Percentiles rank a stretch among this genome's conserved stretches.
Conservation (phyloP, 805 yeast genomes). For the Nakazawaea molendinolei region DNA sequence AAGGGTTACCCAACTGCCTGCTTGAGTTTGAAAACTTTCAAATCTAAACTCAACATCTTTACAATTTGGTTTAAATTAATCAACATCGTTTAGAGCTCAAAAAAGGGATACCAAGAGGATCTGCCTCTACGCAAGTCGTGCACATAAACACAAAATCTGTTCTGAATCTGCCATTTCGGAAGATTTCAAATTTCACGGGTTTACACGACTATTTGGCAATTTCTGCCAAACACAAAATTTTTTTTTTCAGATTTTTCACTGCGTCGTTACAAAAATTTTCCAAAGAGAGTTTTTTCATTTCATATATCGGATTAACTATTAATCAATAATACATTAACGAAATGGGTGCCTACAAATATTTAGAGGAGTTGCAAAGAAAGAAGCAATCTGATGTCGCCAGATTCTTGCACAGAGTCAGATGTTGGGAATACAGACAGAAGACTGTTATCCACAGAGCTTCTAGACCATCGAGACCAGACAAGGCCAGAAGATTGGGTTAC, state of each 20-base stretch:
- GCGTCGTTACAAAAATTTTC: neutral
- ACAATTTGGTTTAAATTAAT: no score
- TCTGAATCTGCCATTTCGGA: no score
- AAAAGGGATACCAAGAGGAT: no score
- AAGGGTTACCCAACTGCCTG: no score
- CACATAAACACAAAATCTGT: no score
- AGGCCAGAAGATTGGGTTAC: conserved; percentile 99
- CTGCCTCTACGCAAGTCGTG: no score
- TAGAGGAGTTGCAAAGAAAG: conserved; percentile 99
- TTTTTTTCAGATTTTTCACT: neutral
- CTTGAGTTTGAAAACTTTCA: no score
- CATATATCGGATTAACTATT: no score
- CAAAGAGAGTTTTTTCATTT: neutral
- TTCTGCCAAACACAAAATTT: neutral
- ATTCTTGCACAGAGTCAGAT: conserved; percentile 98
- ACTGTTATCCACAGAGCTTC: conserved; percentile 97
- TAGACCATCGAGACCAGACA: conserved; percentile 99
- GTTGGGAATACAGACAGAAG: conserved; percentile 99
- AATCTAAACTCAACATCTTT: no score
- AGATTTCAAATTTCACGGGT: no score
- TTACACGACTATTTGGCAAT: no score
- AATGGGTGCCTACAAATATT: conserved; percentile 99
- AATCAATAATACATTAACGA: conserved; percentile 16
- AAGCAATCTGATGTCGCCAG: conserved; percentile 99
- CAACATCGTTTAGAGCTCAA: no score